Conservation (phyloP, 768 basidiomycete genomes). For the Auriscalpium microsporum region DNA sequence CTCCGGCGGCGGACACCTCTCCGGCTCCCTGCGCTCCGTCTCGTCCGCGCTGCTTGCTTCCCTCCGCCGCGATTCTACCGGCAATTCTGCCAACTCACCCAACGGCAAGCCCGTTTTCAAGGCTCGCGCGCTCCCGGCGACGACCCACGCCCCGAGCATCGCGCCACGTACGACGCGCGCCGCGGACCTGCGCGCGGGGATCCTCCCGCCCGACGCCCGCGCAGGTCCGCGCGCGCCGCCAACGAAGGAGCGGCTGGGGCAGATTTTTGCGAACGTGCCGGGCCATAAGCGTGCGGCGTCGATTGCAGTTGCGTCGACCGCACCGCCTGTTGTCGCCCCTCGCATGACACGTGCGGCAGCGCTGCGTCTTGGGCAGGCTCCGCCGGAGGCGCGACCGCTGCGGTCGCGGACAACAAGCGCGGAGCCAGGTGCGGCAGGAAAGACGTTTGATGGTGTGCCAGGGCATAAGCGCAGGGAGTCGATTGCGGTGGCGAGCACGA, state of each 20-base stretch:
- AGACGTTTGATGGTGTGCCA: constrained; percentile 70
- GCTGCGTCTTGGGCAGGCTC: constrained; percentile 46
- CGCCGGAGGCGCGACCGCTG: constrained; percentile 28
- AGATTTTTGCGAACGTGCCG: constrained; percentile 71
- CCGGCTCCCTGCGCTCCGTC: constrained; percentile 32
- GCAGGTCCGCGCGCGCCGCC: constrained; percentile 40
- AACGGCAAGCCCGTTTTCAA: constrained; percentile 43
- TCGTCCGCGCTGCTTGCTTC: constrained; percentile 41
- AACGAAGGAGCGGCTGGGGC: constrained; percentile 50
- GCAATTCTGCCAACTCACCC: constrained; percentile 35
- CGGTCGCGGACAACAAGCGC: constrained; percentile 17
- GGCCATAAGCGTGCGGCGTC: constrained; percentile 69
- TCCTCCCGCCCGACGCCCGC: constrained; percentile 33
- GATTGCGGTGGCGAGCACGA: constrained; percentile 55
- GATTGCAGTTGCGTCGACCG: constrained; percentile 67
- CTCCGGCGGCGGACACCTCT: constrained; percentile 26
- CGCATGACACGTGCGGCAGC: constrained; percentile 72
- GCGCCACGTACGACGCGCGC: constrained; percentile 70
- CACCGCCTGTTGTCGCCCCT: constrained; percentile 62
- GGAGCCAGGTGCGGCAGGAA: constrained; percentile 24
- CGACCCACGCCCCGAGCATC: constrained; percentile 56
- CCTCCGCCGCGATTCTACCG: constrained; percentile 29
- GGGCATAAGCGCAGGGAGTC: constrained; percentile 77
- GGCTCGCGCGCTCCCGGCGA: constrained; percentile 59
- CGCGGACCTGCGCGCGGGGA: constrained; percentile 63